Evolutionary conservation across 2,329 filamentous ascomycete genomes (phyloP), one percentile per base, ranked within the genome.

Genomic region (Daldinia eschscholtzii): DNA sequence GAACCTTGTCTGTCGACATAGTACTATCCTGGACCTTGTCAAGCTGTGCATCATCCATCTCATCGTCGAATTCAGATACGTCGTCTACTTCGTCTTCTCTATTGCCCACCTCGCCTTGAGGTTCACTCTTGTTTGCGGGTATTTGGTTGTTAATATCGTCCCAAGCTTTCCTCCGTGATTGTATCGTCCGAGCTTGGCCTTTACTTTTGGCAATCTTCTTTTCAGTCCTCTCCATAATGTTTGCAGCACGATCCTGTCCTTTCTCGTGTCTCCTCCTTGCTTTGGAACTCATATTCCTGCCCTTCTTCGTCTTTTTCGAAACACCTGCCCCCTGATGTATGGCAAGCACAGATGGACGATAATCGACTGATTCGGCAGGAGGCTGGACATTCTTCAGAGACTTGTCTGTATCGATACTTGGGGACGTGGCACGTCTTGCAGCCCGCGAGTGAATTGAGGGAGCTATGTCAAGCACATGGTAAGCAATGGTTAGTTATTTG

Each of bases 391-490:
- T 82, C 77, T 91, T 91, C 23, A 92, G 83, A 6, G 90, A 91
- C 80, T 92, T 92, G 84, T 93, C 90, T 48, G 88, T 87, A 80
- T 92, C 82, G 79, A 93, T 89, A 75, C 89, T 85, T 28, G 91
- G 90, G 3, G 91, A 92, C 15, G 88, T 88, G 53, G 89, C 92
- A 71, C 92, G 89, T 76, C 92, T 88, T 44, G 91, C 91, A 65
- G 91, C 91, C 72, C 92, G 91, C 60, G 92, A 94, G 82, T 91
- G 91, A 65, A 89, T 80, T 4, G 91, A 92, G 42, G 84, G 83
- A 61, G 83, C 89, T 92, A 76, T 35, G 18, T 18, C 6, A 50
- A 70, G 75, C 3, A 46, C 30, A 52, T 20, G n/a, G n/a, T n/a
- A n/a, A n/a, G n/a, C n/a, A n/a, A n/a, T n/a, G 6, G 20, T 69